Evolutionary conservation across 164 flowering plant genomes (phyloP).

Genomic region (Liriodendron chinense): DNA sequence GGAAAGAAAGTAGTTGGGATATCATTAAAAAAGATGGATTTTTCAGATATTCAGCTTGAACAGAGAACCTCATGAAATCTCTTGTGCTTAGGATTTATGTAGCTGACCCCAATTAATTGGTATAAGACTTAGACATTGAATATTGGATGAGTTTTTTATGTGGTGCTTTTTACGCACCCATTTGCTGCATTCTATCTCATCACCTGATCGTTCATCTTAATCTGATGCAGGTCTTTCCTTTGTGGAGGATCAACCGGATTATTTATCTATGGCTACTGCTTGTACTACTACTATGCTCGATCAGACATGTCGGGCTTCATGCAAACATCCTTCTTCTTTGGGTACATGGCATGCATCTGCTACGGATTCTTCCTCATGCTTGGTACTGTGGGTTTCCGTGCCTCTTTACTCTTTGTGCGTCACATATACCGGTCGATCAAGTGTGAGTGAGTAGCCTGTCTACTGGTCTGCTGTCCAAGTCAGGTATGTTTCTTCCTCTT

Average conservation of each 20-base stretch:
- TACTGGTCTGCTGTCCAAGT: not conserved
- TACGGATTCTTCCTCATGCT: slow-evolving; percentile 47
- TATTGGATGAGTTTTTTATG: not conserved
- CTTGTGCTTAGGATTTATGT: too few species aligned
- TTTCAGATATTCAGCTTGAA: too few species aligned
- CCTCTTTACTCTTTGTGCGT: slow-evolving; percentile 39
- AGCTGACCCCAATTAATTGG: too few species aligned
- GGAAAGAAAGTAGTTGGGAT: too few species aligned
- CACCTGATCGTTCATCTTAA: not conserved
- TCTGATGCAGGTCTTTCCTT: slow-evolving; percentile 33
- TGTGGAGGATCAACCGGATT: slow-evolving; percentile 43
- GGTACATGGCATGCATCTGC: slow-evolving; percentile 47
- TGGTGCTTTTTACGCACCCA: not conserved
- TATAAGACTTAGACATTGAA: not conserved
- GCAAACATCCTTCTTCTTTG: slow-evolving; percentile 46
- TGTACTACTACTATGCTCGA: slow-evolving; percentile 39
- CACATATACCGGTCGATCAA: slow-evolving; percentile 44
- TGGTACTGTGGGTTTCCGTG: slow-evolving; percentile 42
- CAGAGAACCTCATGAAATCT: too few species aligned
- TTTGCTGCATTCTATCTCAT: not conserved
- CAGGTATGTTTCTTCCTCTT: slow-evolving; percentile 14
- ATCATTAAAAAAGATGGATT: too few species aligned
- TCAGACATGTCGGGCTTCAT: slow-evolving; percentile 46
- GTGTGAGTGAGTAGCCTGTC: slow-evolving; percentile 36
- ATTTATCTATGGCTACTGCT: slow-evolving; percentile 37